Evolutionary conservation across 768 basidiomycete species (phyloP), one percentile per base, ranked within the genome.

Genomic region (Trametes cingulata): DNA sequence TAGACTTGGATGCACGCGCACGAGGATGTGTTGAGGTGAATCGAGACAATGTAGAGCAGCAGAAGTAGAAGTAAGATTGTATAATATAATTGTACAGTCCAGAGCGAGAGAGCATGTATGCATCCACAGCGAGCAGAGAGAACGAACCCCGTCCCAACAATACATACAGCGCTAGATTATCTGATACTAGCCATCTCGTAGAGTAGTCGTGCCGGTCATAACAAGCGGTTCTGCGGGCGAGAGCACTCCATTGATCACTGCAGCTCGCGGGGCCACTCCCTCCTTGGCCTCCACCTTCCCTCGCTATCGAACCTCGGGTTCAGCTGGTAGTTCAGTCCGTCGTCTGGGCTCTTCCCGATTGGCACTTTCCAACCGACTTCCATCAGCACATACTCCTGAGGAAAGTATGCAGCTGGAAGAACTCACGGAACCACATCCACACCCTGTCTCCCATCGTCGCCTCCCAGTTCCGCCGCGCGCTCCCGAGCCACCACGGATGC

Each of bases 401-500:
- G 8, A 7, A 27, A 25, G n/a, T 12, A 20, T 14, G 14, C 13
- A 13, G 36, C 13, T 20, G 27, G 13, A 29, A 63, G 41, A 22
- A 85, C 88, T 82, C 72, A 95, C 94, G 74, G 63, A 95, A 79
- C 94, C 94, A 97, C 39, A 86, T 84, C 71, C 80, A 79, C 56
- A 73, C 71, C 58, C 76, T 82, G 35, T 66, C 73, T 9, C 95
- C 95, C 93, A 98, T 96, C 43, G 89, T 87, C 49, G 84, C 82
- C 65, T 82, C 80, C 94, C 94, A 97, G 64, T 87, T 88, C 42
- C 74, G 76, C 49, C 77, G 71, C 45, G 65, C 60, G 63, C 78
- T 82, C 25, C 90, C 95, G 36, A 84, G 73, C 86, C 88, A 92
- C 95, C 95, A 98, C 7, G 95, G 73, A 69, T 94, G 87, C 0